Evolutionary conservation across 2,329 filamentous ascomycete genomes (phyloP), one percentile per base, ranked within the genome.

Genomic region (Venturiaceae sp.): DNA sequence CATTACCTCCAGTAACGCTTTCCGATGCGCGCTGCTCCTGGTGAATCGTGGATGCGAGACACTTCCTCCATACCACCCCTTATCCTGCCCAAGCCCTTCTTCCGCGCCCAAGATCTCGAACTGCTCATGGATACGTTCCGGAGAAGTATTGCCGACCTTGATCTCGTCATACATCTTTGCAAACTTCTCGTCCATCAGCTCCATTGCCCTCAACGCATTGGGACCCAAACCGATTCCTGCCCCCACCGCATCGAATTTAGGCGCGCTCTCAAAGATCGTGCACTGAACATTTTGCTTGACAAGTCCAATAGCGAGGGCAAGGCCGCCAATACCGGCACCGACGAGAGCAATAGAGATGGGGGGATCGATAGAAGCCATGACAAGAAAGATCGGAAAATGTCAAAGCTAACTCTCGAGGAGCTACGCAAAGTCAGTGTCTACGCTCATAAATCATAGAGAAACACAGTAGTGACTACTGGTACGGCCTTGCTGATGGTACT

Each of bases 1-100:
- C 58, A 82, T 64, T 55, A 77, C 74, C 13, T 80, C 74, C 26
- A 81, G 66, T 44, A 79, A 77, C 28, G 74, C 71, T 8, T 76
- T 77, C 6, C 79, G 73, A 63, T 80, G 77, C 13, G 78, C 70
- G 9, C 72, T 67, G 52, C 58, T 57, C 33, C 55, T 47, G 2
- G 60, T 59, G 53, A 67, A 70, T 1, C 66, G 26, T 30, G 53
- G 53, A 21, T 56, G 53, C 9, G 53, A 56, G 36, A 56, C 53
- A 21, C 33, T 39, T 23, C 53, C 53, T 37, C 53, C 53, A 28
- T 39, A 14, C 33, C 32, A 56, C 23, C 62, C 59, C 23, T 67
- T 64, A 0, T 62, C 66, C 8, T 64, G 32, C 11, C 53, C 69
- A 52, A 63, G 63, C 5, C 69, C 74, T 59, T 74, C 66, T 2